These are phyloP conservation scores for Hypocreales sp. DNA, from an alignment of 2,329 filamentous ascomycete species.

Conservation along the genomic window DNA sequence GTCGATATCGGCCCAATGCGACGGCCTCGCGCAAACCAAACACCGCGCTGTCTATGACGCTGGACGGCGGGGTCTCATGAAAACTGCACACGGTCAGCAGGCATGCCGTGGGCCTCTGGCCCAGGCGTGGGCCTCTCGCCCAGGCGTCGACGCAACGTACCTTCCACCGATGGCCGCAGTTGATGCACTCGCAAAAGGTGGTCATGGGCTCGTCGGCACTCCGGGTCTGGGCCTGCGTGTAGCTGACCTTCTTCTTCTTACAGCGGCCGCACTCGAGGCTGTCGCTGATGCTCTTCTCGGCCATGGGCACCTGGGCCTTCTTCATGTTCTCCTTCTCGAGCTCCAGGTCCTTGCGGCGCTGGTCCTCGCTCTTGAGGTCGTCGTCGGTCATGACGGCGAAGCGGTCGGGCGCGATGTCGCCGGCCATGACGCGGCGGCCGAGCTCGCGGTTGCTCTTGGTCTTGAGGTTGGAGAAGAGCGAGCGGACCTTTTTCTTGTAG, in stretches of 20 bases:
- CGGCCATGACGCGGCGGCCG: constrained; percentile 58
- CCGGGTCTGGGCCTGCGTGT: constrained; percentile 89
- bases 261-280: constrained; percentile 84
- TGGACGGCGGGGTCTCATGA: constrained; percentile 7
- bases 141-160: too few relatives aligned
- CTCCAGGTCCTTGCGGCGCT: constrained; percentile 58
- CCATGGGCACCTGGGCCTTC: constrained; percentile 87
- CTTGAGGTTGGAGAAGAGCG: constrained; percentile 89
- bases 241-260: constrained; percentile 85
- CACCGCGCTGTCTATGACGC: neutral
- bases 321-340: constrained; percentile 90
- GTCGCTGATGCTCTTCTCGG: constrained; percentile 78
- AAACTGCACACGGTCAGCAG: constrained; percentile 4
- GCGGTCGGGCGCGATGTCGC: constrained; percentile 52
- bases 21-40: too few relatives aligned
- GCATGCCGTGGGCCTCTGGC: too few relatives aligned
- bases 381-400: constrained; percentile 83
- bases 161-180: constrained; percentile 59
- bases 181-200: constrained; percentile 57
- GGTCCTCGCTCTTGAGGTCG: constrained; percentile 78
- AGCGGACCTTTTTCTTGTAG: constrained; percentile 82
- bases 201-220: constrained; percentile 90
- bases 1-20: neutral
- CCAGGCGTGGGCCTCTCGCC: too few relatives aligned
- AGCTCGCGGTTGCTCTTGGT: constrained; percentile 74